These are phyloP conservation scores for Debaryomyces singareniensis DNA, from an alignment of 1,139 yeast species.

Conservation along the genomic window DNA sequence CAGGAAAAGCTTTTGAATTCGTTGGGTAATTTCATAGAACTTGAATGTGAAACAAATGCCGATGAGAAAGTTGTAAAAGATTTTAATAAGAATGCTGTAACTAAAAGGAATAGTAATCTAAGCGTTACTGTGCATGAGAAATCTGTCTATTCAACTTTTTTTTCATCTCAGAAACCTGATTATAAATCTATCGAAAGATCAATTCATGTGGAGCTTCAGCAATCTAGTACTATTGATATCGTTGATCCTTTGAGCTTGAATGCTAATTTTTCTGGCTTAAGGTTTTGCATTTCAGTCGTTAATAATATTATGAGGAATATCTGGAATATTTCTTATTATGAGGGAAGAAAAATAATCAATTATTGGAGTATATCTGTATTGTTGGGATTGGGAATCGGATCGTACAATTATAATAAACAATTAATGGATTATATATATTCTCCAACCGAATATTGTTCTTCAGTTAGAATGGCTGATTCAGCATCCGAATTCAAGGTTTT, in stretches of 20 bases:
- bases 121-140: conserved; percentile 3
- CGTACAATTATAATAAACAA: conserved; percentile 4
- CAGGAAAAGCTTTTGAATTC: conserved; percentile 19
- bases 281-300: conserved; percentile 7
- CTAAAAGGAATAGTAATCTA: conserved; percentile 2
- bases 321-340: no score
- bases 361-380: conserved; percentile 29
- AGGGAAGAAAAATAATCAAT: conserved; percentile 14
- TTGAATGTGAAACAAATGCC: conserved; percentile 12
- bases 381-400: conserved; percentile 28
- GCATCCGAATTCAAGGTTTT: no score
- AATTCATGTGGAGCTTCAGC: conserved; percentile 26
- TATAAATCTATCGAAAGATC: conserved; percentile 28
- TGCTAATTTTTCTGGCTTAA: conserved; percentile 15
- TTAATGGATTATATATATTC: not conserved
- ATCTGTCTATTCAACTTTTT: conserved; percentile 19
- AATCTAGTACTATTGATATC: conserved; percentile 14
- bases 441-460: no score
- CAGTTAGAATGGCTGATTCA: no score
- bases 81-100: conserved; percentile 1
- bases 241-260: conserved; percentile 32
- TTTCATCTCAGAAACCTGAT: conserved; percentile 8
- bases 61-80: conserved; percentile 1
- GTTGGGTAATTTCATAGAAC: conserved; percentile 21
- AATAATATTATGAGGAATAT: not conserved